These are phyloP conservation scores for Phytophthora kernoviae DNA, from an alignment of 352 stramenopile genomes.

Conservation along the genomic window DNA sequence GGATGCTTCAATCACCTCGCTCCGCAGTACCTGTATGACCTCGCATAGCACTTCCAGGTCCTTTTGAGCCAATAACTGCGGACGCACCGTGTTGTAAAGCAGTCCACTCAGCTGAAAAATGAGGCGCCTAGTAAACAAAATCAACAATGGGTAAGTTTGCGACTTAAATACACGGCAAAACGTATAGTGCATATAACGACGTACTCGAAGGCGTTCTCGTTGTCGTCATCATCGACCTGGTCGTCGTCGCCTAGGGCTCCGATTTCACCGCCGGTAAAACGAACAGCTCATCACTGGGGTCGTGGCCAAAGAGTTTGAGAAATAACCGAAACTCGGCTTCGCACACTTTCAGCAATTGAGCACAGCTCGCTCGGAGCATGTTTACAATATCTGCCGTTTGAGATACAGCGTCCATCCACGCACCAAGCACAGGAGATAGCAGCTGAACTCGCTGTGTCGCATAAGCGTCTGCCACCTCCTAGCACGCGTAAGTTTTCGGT, in stretches of 20 bases:
- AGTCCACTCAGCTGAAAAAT: conserved; percentile 79
- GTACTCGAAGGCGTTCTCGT: conserved; percentile 75
- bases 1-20: conserved; percentile 74
- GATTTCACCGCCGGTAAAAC: conserved; percentile 25
- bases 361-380: conserved; percentile 65
- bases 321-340: conserved; percentile 81
- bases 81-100: conserved; percentile 74
- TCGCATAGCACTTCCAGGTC: conserved; percentile 82
- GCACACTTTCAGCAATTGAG: conserved; percentile 72
- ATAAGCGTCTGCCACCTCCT: conserved; percentile 64
- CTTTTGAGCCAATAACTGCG: conserved; percentile 72
- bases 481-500: conserved; percentile 51
- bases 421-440: conserved; percentile 52
- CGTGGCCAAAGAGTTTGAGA: conserved; percentile 65
- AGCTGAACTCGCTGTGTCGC: conserved; percentile 61
- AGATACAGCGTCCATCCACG: conserved; percentile 57
- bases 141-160: not conserved
- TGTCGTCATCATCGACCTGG: conserved; percentile 40
- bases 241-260: conserved; percentile 28
- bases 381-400: conserved; percentile 75
- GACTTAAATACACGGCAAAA: not conserved
- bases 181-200: conserved; percentile 7
- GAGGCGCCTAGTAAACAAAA: conserved; percentile 46
- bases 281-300: conserved; percentile 65
- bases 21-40: conserved; percentile 76